A percentile compares a stretch with the other conserved stretches of the same genome.
Evolutionary conservation across 2,329 filamentous ascomycete species (phyloP).

Genomic region (Xylariaceae sp.): DNA sequence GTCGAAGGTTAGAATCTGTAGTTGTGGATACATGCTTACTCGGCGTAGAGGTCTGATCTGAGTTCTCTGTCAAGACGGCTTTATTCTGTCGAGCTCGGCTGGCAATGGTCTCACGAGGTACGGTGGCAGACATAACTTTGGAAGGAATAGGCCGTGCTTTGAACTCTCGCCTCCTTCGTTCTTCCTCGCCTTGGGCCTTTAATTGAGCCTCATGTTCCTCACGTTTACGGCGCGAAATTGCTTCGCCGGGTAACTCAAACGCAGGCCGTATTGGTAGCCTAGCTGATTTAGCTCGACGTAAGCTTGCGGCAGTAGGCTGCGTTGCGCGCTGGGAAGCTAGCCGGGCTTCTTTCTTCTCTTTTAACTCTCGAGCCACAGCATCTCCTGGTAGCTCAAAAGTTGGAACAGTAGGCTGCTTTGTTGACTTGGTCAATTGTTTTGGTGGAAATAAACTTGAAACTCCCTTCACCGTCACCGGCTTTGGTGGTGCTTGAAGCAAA

Average conservation of each 20-base stretch:
- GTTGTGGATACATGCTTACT: conserved; percentile 40
- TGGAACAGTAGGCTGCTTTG: conserved; percentile 59
- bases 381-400: conserved; percentile 69
- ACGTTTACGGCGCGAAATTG: conserved; percentile 62
- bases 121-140: conserved; percentile 47
- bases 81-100: conserved; percentile 62
- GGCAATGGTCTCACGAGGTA: conserved; percentile 62
- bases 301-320: conserved; percentile 42
- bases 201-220: conserved; percentile 59
- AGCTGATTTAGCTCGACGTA: conserved; percentile 55
- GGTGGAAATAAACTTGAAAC: conserved; percentile 52
- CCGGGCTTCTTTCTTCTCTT: conserved; percentile 54
- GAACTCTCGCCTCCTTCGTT: conserved; percentile 65
- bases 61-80: conserved; percentile 37
- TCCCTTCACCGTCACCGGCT: conserved; percentile 40
- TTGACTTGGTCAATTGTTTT: conserved; percentile 57
- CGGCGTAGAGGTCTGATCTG: conserved; percentile 23
- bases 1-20: conserved; percentile 36
- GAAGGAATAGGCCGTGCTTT: conserved; percentile 64
- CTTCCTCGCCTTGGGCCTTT: conserved; percentile 64
- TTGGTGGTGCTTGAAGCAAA: conserved; percentile 33
- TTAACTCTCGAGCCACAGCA: conserved; percentile 54
- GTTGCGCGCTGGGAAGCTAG: conserved; percentile 45
- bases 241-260: conserved; percentile 69
- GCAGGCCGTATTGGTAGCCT: conserved; percentile 59